Evolutionary conservation across 345 rosid genomes (phyloP).

Genomic region (Hypericum perforatum): DNA sequence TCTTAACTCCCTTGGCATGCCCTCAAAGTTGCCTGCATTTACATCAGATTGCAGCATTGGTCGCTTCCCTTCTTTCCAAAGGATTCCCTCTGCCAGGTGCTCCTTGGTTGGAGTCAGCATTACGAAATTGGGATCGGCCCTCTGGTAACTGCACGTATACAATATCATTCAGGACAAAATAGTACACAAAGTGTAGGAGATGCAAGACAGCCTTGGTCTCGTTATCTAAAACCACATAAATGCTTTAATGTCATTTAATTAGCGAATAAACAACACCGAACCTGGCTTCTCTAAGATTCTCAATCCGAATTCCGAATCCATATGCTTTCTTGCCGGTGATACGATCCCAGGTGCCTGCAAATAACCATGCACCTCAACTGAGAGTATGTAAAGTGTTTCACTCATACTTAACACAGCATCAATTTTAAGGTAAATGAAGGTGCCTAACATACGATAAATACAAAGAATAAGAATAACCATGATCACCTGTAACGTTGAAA

Average conservation of each 20-base stretch:
- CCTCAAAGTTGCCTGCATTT: conserved; percentile 54
- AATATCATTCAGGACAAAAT: neutral
- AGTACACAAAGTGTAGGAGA: no score
- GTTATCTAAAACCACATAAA: neutral
- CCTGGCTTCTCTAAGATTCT: conserved; percentile 83
- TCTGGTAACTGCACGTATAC: conserved; percentile 58
- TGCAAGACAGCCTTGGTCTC: no score
- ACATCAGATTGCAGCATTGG: conserved; percentile 70
- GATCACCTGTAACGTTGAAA: conserved; percentile 62
- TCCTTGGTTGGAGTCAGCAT: conserved; percentile 90
- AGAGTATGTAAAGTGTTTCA: no score
- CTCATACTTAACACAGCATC: no score
- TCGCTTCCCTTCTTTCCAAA: conserved; percentile 57
- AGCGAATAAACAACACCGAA: conserved; percentile 11
- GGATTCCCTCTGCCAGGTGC: conserved; percentile 73
- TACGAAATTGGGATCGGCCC: conserved; percentile 82
- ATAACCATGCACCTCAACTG: no score
- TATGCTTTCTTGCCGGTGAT: conserved; percentile 30
- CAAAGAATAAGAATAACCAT: neutral
- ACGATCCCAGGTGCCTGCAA: conserved; percentile 66
- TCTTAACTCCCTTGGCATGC: conserved; percentile 60
- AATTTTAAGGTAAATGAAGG: neutral
- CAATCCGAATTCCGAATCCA: conserved; percentile 78
- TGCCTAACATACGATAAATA: neutral
- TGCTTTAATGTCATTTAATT: neutral